These are phyloP conservation scores for Bipolaris zeicola DNA, from an alignment of 2,329 filamentous ascomycete genomes.

Conservation along the genomic window DNA sequence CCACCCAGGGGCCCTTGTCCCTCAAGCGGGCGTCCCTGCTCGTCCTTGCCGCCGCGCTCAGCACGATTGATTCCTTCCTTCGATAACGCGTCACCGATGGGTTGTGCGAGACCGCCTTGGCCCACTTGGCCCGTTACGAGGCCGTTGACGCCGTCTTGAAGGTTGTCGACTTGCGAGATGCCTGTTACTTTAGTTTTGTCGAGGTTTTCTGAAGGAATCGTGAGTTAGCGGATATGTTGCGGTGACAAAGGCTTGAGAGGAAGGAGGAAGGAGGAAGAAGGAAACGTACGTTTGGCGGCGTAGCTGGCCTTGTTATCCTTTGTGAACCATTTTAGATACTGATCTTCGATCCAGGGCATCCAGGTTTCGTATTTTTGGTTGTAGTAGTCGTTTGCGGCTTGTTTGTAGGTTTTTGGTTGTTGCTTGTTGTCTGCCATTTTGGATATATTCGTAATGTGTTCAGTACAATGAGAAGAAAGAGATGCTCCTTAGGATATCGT, in stretches of 20 bases:
- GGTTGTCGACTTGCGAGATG: slow-evolving; percentile 67
- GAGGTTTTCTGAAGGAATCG: slow-evolving; percentile 60
- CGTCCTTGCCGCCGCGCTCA: slow-evolving; percentile 68
- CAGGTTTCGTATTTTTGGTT: slow-evolving; percentile 75
- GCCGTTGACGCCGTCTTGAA: slow-evolving; percentile 70
- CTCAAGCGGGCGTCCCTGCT: slow-evolving; percentile 57
- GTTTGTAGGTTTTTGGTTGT: slow-evolving; percentile 37
- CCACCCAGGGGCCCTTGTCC: slow-evolving; percentile 43
- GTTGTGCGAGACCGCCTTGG: slow-evolving; percentile 69
- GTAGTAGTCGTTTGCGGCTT: slow-evolving; percentile 59
- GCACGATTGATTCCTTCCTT: slow-evolving; percentile 70
- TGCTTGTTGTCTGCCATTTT: slow-evolving; percentile 10
- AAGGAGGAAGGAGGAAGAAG: too few relatives aligned
- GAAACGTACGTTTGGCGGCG: slow-evolving; percentile 65
- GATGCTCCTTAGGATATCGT: not conserved
- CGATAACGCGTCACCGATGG: slow-evolving; percentile 65
- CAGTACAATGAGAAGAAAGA: not conserved
- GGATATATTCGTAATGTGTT: not conserved
- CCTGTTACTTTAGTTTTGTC: slow-evolving; percentile 73
- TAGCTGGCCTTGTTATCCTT: slow-evolving; percentile 79
- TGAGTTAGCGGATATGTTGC: not conserved
- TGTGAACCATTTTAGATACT: slow-evolving; percentile 74
- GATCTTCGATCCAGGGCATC: slow-evolving; percentile 78
- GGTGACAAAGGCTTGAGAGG: too few relatives aligned
- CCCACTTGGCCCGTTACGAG: slow-evolving; percentile 68